A percentile compares a stretch with the other conserved stretches of the same genome.
Conservation (phyloP, 148 eudicot species). For the Chenopodium suecicum region DNA sequence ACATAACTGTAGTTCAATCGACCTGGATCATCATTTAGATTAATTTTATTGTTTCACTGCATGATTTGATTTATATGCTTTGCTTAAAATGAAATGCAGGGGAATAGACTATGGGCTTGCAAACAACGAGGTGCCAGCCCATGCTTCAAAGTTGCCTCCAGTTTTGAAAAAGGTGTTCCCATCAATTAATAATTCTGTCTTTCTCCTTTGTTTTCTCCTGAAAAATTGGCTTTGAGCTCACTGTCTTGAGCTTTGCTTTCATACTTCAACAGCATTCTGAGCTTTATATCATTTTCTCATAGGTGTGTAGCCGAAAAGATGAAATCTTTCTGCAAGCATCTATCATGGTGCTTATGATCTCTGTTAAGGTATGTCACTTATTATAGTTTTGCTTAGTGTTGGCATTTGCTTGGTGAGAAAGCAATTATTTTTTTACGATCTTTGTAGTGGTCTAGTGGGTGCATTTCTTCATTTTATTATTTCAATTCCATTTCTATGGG, state of each 20-base stretch:
- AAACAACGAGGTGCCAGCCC: conserved; percentile 31
- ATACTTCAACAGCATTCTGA: neutral
- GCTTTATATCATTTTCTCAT: conserved; percentile 9
- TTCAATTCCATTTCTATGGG: neutral
- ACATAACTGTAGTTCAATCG: neutral
- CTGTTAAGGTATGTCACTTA: conserved; percentile 45
- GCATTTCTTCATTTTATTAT: neutral
- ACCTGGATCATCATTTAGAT: neutral
- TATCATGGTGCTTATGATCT: conserved; percentile 57
- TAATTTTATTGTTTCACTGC: no score
- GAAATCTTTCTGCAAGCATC: conserved; percentile 39
- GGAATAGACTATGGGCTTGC: conserved; percentile 42
- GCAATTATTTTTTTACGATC: neutral
- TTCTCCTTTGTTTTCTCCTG: neutral
- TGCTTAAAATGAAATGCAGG: conserved; percentile 20
- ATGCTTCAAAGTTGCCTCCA: conserved; percentile 27
- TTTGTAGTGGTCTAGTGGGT: neutral
- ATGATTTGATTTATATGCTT: conserved; percentile 1
- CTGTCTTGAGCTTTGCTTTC: neutral
- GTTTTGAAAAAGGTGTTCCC: conserved; percentile 31
- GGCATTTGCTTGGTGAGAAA: neutral
- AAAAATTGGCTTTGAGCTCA: neutral
- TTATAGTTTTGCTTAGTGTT: neutral
- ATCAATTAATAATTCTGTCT: neutral
- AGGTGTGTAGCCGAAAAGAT: conserved; percentile 43